Conservation (phyloP, 2,329 filamentous ascomycete species). For the Arthroderma sp. region DNA sequence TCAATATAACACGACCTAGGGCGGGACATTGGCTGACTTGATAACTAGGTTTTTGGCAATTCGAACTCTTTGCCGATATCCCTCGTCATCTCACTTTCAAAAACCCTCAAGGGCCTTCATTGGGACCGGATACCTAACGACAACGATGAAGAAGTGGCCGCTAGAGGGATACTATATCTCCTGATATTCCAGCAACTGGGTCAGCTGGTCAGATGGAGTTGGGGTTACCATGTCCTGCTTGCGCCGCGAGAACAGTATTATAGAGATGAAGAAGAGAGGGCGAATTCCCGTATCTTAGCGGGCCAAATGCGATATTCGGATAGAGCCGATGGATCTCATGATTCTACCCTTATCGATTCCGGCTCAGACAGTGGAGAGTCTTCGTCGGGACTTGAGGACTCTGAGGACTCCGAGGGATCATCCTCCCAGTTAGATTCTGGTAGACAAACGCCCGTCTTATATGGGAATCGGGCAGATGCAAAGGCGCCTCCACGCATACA, state of each 20-base stretch:
- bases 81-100: constrained; percentile 81
- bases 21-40: constrained; percentile 9
- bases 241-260: constrained; percentile 56
- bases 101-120: constrained; percentile 81
- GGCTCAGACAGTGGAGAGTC: neutral
- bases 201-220: constrained; percentile 91
- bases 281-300: constrained; percentile 23
- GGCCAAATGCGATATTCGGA: constrained; percentile 30
- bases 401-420: constrained; percentile 13
- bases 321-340: constrained; percentile 18
- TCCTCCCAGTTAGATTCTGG: constrained; percentile 22
- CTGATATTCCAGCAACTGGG: constrained; percentile 96
- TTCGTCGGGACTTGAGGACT: constrained; percentile 12
- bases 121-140: constrained; percentile 87
- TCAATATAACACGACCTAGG: neutral
- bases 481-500: constrained; percentile 18
- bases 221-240: constrained; percentile 92
- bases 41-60: constrained; percentile 71
- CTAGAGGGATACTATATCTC: constrained; percentile 85
- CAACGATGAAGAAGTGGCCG: constrained; percentile 88
- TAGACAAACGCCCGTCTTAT: constrained; percentile 27
- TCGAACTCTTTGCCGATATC: constrained; percentile 97
- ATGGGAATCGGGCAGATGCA: constrained; percentile 21
- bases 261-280: constrained; percentile 28
- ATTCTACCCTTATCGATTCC: constrained; percentile 13